Evolutionary conservation across 129 eudicot genomes (phyloP), one percentile per base, ranked within the genome.

Genomic region (Scalesia atractyloides): DNA sequence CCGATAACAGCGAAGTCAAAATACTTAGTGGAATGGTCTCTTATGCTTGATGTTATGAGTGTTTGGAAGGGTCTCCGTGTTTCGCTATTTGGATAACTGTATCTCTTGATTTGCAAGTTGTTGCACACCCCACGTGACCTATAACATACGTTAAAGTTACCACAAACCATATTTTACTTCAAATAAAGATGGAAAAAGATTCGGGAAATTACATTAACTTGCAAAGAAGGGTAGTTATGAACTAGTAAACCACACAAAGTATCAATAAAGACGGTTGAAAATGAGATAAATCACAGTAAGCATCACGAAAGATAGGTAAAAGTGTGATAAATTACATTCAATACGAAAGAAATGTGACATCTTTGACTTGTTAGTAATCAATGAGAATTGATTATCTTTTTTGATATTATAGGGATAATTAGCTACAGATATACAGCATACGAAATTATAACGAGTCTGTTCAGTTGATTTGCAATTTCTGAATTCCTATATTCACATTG

Each of bases 1-100:
- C 98, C 98, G 59, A 90, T 90, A 61, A 94, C 96, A 64, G 87
- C 85, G 74, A 94, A 94, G 72, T 94, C 98, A 52, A 84, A 87
- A 63, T 84, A 90, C 79, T 82, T 82, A 17, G 92, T 84, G 47
- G 86, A 74, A 19, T 84, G 85, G 9, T 86, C 89, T 79, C 79
- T 73, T 47, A 78, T 74, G 73, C 80, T 53, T 50, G 97, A 83
- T 60, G 57, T 53, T 63, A 86, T 77, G 39, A 64, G 37, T 69
- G 76, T 49, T 65, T 66, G 78, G 58, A 43, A 61, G 39, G 74
- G 77, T 74, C 81, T 86, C 11, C 59, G 68, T 10, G 76, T 81
- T 74, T 54, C 76, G 4, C 64, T 34, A 14, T 68, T 44, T 15
- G 46, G 83, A 54, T 81, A 59, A 62, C 72, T 44, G 22, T 43